phyloP scores from a whole-genome alignment of 768 basidiomycete genomes.

The Asterophora parasitica region DNA sequence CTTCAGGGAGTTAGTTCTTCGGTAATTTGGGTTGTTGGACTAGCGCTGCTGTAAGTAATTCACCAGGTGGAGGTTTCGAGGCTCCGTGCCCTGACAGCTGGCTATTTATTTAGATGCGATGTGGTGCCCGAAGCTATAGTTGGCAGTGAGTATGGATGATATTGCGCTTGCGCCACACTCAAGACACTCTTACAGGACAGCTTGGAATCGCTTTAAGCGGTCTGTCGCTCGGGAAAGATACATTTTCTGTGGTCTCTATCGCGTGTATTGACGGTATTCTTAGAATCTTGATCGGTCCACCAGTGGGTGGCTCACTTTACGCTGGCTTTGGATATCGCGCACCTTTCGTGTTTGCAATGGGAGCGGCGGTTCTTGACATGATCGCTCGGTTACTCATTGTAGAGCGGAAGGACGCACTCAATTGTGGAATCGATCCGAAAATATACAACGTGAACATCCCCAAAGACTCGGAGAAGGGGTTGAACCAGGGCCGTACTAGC shows the following conservation, averaged over 20 bases:
- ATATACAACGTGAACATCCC: background rate
- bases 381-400: slow-evolving; percentile 50
- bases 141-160: slow-evolving; percentile 38
- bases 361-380: slow-evolving; percentile 44
- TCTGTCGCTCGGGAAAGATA: slow-evolving; percentile 44
- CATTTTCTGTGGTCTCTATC: background rate
- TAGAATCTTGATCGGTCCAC: slow-evolving; percentile 53
- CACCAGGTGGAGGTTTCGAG: too few relatives aligned
- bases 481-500: background rate
- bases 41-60: slow-evolving; percentile 49
- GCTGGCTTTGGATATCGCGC: slow-evolving; percentile 52
- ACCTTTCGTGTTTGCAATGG: slow-evolving; percentile 52
- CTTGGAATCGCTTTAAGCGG: slow-evolving; percentile 59
- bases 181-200: slow-evolving; percentile 35
- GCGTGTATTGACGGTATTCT: background rate
- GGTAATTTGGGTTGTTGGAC: slow-evolving; percentile 57
- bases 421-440: slow-evolving; percentile 43
- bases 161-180: background rate
- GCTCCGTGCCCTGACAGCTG: too few relatives aligned
- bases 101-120: slow-evolving; percentile 41
- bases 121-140: slow-evolving; percentile 42
- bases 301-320: slow-evolving; percentile 53
- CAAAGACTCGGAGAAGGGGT: background rate
- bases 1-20: slow-evolving; percentile 58
- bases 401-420: slow-evolving; percentile 47